phyloP scores from a whole-genome alignment of 208 protist genomes.

The Herpetomonas samuelpessoai region DNA sequence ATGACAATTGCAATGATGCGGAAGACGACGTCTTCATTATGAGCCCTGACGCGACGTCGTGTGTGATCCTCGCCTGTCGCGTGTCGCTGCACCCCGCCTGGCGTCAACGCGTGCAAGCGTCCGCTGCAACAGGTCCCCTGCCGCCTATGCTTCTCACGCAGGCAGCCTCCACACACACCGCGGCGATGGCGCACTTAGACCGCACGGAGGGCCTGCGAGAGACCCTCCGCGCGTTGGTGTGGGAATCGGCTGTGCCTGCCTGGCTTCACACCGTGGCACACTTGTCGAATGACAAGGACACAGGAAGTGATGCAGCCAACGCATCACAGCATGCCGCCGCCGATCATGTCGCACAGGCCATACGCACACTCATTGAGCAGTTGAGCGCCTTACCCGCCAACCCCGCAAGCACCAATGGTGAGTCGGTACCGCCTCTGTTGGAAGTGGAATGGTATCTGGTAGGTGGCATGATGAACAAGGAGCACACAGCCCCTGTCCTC shows the following conservation, averaged over 20 bases:
- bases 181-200: slow-evolving; percentile 53
- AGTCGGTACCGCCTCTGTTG: slow-evolving; percentile 13
- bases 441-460: slow-evolving; percentile 70
- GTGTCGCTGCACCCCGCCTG: slow-evolving; percentile 29
- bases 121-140: not conserved
- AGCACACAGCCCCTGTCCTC: slow-evolving; percentile 31
- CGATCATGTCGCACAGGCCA: not conserved
- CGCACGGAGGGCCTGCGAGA: slow-evolving; percentile 8
- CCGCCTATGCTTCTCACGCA: slow-evolving; percentile 1
- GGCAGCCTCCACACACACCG: slow-evolving; percentile 15
- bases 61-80: slow-evolving; percentile 51
- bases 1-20: slow-evolving; percentile 5
- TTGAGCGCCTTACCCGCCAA: no score
- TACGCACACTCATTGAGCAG: not conserved
- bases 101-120: not conserved
- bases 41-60: slow-evolving; percentile 58
- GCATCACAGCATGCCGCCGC: no score
- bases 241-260: slow-evolving; percentile 38
- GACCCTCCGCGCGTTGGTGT: slow-evolving; percentile 32
- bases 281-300: slow-evolving; percentile 1
- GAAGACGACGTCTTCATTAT: slow-evolving; percentile 25
- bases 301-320: slow-evolving; percentile 2
- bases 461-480: slow-evolving; percentile 36
- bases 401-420: slow-evolving; percentile 1
- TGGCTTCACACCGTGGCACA: slow-evolving; percentile 31